A percentile compares a stretch with the other conserved stretches of the same genome.
These are phyloP conservation scores for Emergomyces pasteurianus DNA, from an alignment of 2,329 filamentous ascomycete species.

Conservation along the genomic window DNA sequence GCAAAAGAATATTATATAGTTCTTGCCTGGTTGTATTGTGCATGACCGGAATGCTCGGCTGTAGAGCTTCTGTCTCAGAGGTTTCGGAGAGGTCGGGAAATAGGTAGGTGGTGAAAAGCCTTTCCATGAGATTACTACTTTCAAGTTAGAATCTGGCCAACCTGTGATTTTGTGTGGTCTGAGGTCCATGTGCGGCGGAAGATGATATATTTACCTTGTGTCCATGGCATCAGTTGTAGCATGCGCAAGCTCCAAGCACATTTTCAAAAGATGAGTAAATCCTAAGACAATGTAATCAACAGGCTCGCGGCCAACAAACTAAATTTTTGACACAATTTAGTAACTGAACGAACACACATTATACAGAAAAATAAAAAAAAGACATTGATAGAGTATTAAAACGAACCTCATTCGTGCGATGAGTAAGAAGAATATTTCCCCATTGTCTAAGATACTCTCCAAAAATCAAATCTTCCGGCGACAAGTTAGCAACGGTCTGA, in stretches of 20 bases:
- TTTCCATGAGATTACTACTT: constrained; percentile 34
- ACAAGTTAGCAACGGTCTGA: constrained; percentile 28
- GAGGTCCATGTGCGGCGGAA: background rate
- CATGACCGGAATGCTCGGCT: constrained; percentile 38
- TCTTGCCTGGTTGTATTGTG: constrained; percentile 44
- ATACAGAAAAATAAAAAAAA: background rate
- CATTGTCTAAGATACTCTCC: constrained; percentile 32
- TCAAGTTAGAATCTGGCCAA: constrained; percentile 4
- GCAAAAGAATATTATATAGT: constrained; percentile 49
- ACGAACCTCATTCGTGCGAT: constrained; percentile 32
- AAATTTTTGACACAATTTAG: constrained; percentile 11
- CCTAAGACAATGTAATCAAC: constrained; percentile 33
- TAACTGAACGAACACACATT: background rate
- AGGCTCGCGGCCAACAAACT: constrained; percentile 36
- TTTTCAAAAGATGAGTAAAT: constrained; percentile 32
- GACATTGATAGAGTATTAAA: background rate
- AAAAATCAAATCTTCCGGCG: constrained; percentile 26
- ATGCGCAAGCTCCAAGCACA: constrained; percentile 30
- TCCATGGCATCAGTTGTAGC: constrained; percentile 21
- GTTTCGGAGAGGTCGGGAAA: constrained; percentile 45
- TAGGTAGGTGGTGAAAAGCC: constrained; percentile 52
- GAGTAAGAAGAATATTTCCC: constrained; percentile 31
- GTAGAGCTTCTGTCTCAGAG: constrained; percentile 16
- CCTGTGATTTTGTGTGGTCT: constrained; percentile 1
- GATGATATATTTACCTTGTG: constrained; percentile 21